Base-by-base conservation (phyloP, 2,329 filamentous ascomycete genomes). In the Xylaria sp. region DNA sequence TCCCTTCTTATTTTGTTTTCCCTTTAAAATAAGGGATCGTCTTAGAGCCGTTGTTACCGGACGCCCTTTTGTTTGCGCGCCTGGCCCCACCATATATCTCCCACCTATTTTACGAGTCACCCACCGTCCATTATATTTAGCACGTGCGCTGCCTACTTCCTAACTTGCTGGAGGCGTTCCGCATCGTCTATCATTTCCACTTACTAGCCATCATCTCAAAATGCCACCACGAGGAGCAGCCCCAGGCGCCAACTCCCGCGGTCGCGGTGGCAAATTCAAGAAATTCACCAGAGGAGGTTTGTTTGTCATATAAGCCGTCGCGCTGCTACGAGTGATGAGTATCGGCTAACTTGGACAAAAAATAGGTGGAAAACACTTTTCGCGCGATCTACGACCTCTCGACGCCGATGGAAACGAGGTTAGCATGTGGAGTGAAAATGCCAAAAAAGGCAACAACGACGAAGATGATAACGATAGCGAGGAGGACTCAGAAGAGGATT, bases 301-400 rank as follows among this genome's bases (percentile, higher is more conserved):
- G 87, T 63, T 20, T 25, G 32, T 7, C 34, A 15, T 12, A 28
- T 12, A 2, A n/a, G 23, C 23, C 34, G 30, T 61, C 55, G 30
- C 30, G 13, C 28, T 3, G 15, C 45, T 12, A 57, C 9, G 32
- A 30, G 3, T 34, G 12, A 15, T 12, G 8, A 15, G 4, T 30
- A 1, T 25, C 10, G 18, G 13, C 61, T 69, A 50, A 68, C 34
- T 28, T 58, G 18, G 46, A 32, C 28, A 36, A 7, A 18, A 59
- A n/a, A 23, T 72, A 97, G 94, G 94, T 70, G 96, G 96, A 77
- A 97, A 97, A 83, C 91, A 97, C 78, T 99, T 97, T 84, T 97
- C 94, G 73, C 91, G 93, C 73, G 91, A 97, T 80, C 89, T 98
- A 55, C 90, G 93, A 80, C 94, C 94, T 23, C 83, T 96, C 76